A percentile compares a stretch with the other conserved stretches of the same genome.
These are phyloP conservation scores for Chaetomiaceae sp. DNA, from an alignment of 2,329 filamentous ascomycete genomes.

Conservation along the genomic window DNA sequence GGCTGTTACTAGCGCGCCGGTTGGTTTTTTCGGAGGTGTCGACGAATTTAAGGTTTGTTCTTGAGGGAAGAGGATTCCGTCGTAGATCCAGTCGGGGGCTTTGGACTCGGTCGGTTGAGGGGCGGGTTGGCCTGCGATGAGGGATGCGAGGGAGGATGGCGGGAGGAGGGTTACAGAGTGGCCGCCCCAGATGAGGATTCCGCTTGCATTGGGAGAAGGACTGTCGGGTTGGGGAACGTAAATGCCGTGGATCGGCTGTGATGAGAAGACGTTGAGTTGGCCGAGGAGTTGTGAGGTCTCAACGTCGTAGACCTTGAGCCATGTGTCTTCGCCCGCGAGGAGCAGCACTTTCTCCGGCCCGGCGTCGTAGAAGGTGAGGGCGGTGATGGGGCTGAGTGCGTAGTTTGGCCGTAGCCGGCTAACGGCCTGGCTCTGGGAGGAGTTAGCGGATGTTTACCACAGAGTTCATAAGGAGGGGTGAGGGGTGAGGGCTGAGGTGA, in stretches of 20 bases:
- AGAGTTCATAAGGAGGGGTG: neutral
- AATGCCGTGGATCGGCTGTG: conserved; percentile 73
- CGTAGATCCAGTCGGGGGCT: conserved; percentile 73
- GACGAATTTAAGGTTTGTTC: conserved; percentile 8
- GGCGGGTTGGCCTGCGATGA: conserved; percentile 29
- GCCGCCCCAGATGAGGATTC: conserved; percentile 67
- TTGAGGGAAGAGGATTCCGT: conserved; percentile 49
- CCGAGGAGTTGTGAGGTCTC: conserved; percentile 35
- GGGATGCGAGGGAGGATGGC: conserved; percentile 30
- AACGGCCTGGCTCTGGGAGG: conserved; percentile 6
- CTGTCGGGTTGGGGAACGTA: conserved; percentile 34
- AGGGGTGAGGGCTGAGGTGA: neutral
- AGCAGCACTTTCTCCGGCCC: conserved; percentile 37
- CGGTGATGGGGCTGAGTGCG: conserved; percentile 54
- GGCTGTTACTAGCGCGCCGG: conserved; percentile 68
- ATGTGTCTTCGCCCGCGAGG: conserved; percentile 57
- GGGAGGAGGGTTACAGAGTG: conserved; percentile 47
- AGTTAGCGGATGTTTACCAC: conserved; percentile 11
- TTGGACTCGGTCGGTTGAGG: conserved; percentile 35
- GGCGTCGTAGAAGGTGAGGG: conserved; percentile 48
- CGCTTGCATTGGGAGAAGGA: neutral
- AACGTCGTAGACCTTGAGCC: conserved; percentile 51
- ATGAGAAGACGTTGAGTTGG: conserved; percentile 53
- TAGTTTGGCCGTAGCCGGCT: conserved; percentile 32
- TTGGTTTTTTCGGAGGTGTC: neutral